Percentiles rank a stretch among this genome's conserved stretches.
Conservation (phyloP, 208 protist species). For the Trypanosoma congolense region DNA sequence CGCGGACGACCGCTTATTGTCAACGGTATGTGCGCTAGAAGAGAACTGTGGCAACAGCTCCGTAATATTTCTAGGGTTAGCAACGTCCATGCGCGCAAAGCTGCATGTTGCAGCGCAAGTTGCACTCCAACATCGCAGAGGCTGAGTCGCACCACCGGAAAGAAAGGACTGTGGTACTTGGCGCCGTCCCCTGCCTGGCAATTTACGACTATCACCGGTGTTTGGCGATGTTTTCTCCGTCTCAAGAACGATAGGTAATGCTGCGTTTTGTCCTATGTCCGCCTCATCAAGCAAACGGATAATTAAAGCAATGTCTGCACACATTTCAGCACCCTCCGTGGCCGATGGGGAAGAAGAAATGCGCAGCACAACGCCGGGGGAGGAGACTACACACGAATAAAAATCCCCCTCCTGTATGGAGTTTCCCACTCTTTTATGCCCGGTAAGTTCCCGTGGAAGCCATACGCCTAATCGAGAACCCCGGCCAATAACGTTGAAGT, state of each 20-base stretch:
- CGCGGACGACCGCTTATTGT: not conserved
- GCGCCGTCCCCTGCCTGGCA: not conserved
- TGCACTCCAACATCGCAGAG: conserved; percentile 10
- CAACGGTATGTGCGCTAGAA: not conserved
- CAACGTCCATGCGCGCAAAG: conserved; percentile 25
- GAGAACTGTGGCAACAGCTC: conserved; percentile 5
- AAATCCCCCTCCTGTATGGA: conserved; percentile 24
- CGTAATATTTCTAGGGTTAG: conserved; percentile 13
- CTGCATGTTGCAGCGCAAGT: conserved; percentile 12
- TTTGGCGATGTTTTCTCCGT: not conserved
- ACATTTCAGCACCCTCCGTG: conserved; percentile 4
- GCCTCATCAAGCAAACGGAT: conserved; percentile 20
- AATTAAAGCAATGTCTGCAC: conserved; percentile 14
- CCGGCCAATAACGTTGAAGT: conserved; percentile 42
- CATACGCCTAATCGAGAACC: conserved; percentile 43
- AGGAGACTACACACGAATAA: conserved; percentile 26
- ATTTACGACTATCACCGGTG: not conserved
- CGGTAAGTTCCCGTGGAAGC: conserved; percentile 23
- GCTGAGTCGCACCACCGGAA: not conserved
- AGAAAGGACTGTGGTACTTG: not conserved
- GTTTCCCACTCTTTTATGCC: not conserved
- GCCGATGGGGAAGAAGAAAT: not conserved
- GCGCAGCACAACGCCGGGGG: conserved; percentile 20
- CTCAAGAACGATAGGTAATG: not conserved
- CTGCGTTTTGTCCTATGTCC: conserved; percentile 3